Conservation (phyloP, 148 eudicot species). For the Drosera capensis region DNA sequence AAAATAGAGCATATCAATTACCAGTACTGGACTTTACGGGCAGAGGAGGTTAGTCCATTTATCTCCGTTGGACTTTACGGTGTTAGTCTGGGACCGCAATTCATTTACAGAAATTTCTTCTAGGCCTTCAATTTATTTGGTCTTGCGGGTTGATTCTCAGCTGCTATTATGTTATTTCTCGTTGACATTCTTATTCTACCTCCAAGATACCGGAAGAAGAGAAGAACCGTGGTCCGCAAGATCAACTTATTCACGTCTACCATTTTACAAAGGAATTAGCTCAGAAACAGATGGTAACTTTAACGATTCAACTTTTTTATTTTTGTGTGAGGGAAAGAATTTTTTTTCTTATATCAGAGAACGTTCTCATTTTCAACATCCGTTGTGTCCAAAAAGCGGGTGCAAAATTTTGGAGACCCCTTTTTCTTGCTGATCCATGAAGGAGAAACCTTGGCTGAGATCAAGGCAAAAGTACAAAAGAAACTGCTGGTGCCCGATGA, state of each 20-base stretch:
- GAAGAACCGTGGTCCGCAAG: slow-evolving; percentile 63
- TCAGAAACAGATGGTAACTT: slow-evolving; percentile 61
- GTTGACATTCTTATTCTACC: not conserved
- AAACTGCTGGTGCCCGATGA: slow-evolving; percentile 79
- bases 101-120: not conserved
- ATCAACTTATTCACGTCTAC: slow-evolving; percentile 73
- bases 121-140: not conserved
- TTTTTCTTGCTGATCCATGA: slow-evolving; percentile 80
- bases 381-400: slow-evolving; percentile 32
- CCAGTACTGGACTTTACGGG: slow-evolving; percentile 90
- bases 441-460: slow-evolving; percentile 68
- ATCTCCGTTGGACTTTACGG: not conserved
- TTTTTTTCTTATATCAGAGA: not conserved
- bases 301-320: not conserved
- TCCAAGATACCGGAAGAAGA: slow-evolving; percentile 91
- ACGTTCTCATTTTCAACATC: not conserved
- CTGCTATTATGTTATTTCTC: not conserved
- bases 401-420: slow-evolving; percentile 81
- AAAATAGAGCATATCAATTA: slow-evolving; percentile 86
- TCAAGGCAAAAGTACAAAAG: slow-evolving; percentile 64
- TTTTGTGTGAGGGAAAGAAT: not conserved
- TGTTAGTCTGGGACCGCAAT: too few relatives aligned
- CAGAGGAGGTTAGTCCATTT: slow-evolving; percentile 63
- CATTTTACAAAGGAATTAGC: slow-evolving; percentile 72
- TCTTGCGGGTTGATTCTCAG: not conserved